These are phyloP conservation scores for Phaeotremella fagi DNA, from an alignment of 768 basidiomycete species.

Conservation along the genomic window DNA sequence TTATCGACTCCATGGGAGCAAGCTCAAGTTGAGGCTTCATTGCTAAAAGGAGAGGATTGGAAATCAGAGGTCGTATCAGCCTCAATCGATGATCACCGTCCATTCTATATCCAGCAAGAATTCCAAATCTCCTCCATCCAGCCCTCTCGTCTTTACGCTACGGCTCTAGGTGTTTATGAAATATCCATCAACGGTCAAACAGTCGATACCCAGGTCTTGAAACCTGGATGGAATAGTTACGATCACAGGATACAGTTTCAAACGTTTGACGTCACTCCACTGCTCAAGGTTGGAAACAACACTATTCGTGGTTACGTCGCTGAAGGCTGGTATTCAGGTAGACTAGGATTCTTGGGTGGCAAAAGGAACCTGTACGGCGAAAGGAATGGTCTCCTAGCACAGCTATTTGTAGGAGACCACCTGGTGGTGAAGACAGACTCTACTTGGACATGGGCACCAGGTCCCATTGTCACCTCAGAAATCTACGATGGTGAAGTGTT, in stretches of 20 bases:
- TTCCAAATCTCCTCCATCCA: slow-evolving; percentile 5
- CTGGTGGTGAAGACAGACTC: slow-evolving; percentile 11
- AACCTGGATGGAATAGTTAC: slow-evolving; percentile 43
- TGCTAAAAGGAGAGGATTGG: slow-evolving; percentile 30
- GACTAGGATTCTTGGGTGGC: slow-evolving; percentile 13
- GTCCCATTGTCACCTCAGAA: slow-evolving; percentile 18
- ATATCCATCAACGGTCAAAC: slow-evolving; percentile 32
- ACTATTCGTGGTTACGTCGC: slow-evolving; percentile 21
- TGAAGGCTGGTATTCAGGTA: slow-evolving; percentile 31
- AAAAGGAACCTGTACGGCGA: slow-evolving; percentile 30
- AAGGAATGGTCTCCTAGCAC: slow-evolving; percentile 22
- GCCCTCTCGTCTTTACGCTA: slow-evolving; percentile 33
- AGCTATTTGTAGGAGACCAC: slow-evolving; percentile 27
- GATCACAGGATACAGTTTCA: slow-evolving; percentile 35
- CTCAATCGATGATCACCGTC: slow-evolving; percentile 11
- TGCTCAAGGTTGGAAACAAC: slow-evolving; percentile 28
- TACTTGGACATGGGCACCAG: slow-evolving; percentile 12
- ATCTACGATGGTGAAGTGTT: slow-evolving; percentile 38
- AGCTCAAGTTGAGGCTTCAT: slow-evolving; percentile 19
- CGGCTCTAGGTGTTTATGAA: slow-evolving; percentile 39
- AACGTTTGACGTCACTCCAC: slow-evolving; percentile 26
- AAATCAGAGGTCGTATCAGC: slow-evolving; percentile 16
- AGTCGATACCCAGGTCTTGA: slow-evolving; percentile 35
- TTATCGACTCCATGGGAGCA: slow-evolving; percentile 18
- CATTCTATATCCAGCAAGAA: slow-evolving; percentile 19